Evolutionary conservation across 371 early-diverging fungal genomes (phyloP).

Genomic region (Gilbertella persicaria): DNA sequence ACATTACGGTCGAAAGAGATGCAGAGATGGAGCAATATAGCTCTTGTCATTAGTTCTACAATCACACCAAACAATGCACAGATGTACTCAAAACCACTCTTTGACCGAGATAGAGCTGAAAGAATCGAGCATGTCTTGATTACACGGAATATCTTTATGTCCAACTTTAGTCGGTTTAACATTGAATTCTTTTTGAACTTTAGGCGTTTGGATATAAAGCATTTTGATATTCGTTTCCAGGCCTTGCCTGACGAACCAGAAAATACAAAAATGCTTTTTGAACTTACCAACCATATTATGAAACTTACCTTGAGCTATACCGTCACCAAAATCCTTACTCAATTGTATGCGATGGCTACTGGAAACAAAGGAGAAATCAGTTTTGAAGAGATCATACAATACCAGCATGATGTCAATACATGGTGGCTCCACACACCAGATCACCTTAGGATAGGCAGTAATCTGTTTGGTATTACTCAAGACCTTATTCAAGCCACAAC

Average conservation of each 20-base stretch:
- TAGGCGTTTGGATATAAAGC: background rate
- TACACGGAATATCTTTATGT: background rate
- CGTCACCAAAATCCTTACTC: background rate
- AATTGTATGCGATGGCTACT: constrained; percentile 2
- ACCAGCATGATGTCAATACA: constrained; percentile 5
- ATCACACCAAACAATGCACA: too few relatives aligned
- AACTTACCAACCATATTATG: constrained; percentile 6
- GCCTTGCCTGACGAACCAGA: constrained; percentile 16
- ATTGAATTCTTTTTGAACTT: constrained; percentile 3
- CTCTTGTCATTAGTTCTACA: background rate
- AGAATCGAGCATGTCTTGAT: too few relatives aligned
- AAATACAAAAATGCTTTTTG: background rate
- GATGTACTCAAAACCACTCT: too few relatives aligned
- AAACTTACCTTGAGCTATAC: background rate
- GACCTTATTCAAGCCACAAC: constrained; percentile 8
- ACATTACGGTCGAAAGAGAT: constrained; percentile 8
- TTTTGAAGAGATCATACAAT: constrained; percentile 15
- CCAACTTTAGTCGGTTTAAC: background rate
- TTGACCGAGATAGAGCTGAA: too few relatives aligned
- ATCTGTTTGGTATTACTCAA: constrained; percentile 11
- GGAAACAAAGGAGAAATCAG: constrained; percentile 7
- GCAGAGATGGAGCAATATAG: constrained; percentile 11
- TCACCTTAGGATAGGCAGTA: constrained; percentile 7
- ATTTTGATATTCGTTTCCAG: background rate
- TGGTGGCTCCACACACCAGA: constrained; percentile 26